These are phyloP conservation scores for Physaria fendleri DNA, from an alignment of 345 rosid genomes.

Conservation along the genomic window DNA sequence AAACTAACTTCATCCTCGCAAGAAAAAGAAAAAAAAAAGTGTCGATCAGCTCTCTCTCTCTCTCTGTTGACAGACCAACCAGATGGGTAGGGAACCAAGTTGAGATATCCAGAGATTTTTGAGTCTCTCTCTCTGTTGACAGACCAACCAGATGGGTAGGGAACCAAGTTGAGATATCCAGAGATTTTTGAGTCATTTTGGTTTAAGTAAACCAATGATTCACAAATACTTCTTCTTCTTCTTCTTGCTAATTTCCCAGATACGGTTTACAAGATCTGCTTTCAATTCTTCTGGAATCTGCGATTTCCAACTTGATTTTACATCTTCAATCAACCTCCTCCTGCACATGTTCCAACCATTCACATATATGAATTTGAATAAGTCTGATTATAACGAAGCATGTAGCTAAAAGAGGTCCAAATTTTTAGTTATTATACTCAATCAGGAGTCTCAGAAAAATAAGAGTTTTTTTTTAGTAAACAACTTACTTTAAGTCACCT, in stretches of 20 bases:
- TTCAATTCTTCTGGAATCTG: slow-evolving; percentile 69
- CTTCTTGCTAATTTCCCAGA: slow-evolving; percentile 44
- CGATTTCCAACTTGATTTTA: slow-evolving; percentile 44
- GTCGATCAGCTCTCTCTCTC: not conserved
- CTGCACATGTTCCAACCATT: slow-evolving; percentile 36
- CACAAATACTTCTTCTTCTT: slow-evolving; percentile 39
- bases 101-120: no score
- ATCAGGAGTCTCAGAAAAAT: not conserved
- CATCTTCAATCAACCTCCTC: slow-evolving; percentile 62
- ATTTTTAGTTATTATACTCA: not conserved
- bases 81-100: no score
- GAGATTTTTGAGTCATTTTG: not conserved
- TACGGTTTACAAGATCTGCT: slow-evolving; percentile 51
- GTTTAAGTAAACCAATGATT: slow-evolving; percentile 14
- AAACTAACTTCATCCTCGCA: slow-evolving; percentile 9
- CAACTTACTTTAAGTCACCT: slow-evolving; percentile 65
- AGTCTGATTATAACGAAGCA: not conserved
- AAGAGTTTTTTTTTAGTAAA: no score
- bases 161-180: slow-evolving; percentile 10
- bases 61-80: slow-evolving; percentile 18
- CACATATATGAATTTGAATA: not conserved
- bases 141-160: slow-evolving; percentile 18
- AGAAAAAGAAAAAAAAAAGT: slow-evolving; percentile 9
- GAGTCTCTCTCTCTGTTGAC: slow-evolving; percentile 1
- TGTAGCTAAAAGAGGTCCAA: not conserved